Evolutionary conservation across 805 yeast genomes (phyloP), one percentile per base, ranked within the genome.

Genomic region (Lipomyces sp.): DNA sequence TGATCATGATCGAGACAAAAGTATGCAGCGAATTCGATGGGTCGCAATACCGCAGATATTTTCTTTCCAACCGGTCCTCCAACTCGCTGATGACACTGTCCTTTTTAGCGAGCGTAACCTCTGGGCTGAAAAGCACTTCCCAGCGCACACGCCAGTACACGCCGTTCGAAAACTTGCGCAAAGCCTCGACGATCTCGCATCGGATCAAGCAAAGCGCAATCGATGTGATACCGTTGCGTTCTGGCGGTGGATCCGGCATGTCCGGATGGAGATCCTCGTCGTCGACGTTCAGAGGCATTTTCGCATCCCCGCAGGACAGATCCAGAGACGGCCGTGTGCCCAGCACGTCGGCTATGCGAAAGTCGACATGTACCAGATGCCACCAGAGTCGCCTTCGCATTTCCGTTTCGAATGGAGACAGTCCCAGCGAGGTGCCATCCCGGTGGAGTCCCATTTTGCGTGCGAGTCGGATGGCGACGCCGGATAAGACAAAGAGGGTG

Each of bases 341-440:
- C 10, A 32, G 10, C 7, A 50, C 11, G 7, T 50, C 53, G 8
- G 32, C 53, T 6, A 24, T 15, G 13, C 53, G 30, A 4, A 30
- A 13, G 33, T 50, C 53, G 24, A 50, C 15, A 0, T 13, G 15
- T 1, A 50, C 13, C 7, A 18, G 18, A 30, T 50, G 53, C 53
- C 53, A 50, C 53, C 53, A 50, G 24, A 50, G 29, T 32, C 53
- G 30, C 32, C 53, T 30, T 18, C 53, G 53, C 53, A 50, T 50
- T 5, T 50, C 53, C 8, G 13, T 32, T 15, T 50, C 53, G 13
- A 50, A 50, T 10, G 13, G 13, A 8, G 53, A 15, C 18, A 50
- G 32, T 13, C 24, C 4, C 15, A 39, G 30, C 11, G 10, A 24
- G 18, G 53, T 1, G 24, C 32, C 32, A 50, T 50, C 32, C 29